Evolutionary conservation across 495 filamentous ascomycete genomes (phyloP).

Genomic region (Xanthoparmelia taractica): DNA sequence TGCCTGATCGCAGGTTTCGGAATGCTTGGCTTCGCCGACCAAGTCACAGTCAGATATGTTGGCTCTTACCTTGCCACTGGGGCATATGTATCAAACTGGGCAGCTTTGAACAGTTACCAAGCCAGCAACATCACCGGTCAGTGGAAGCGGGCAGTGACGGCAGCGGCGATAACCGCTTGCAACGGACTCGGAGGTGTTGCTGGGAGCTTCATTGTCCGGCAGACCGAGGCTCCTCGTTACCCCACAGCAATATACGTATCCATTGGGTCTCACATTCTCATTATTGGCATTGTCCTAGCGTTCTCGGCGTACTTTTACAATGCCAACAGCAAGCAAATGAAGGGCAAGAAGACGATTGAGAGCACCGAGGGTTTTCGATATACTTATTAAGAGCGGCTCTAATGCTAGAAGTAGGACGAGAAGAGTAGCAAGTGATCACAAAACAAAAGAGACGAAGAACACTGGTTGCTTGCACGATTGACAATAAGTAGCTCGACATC

Average conservation of each 20-base stretch:
- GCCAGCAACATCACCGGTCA: slow-evolving; percentile 64
- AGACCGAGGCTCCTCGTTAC: slow-evolving; percentile 60
- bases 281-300: slow-evolving; percentile 51
- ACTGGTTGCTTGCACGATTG: no score
- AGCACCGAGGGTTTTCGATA: slow-evolving; percentile 36
- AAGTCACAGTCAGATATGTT: slow-evolving; percentile 63
- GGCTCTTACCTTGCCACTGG: slow-evolving; percentile 70
- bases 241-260: slow-evolving; percentile 65
- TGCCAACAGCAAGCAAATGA: slow-evolving; percentile 47
- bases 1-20: slow-evolving; percentile 65
- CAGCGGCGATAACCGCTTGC: slow-evolving; percentile 59
- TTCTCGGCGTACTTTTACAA: slow-evolving; percentile 58
- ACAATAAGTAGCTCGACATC: no score
- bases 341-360: slow-evolving; percentile 46
- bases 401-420: not conserved
- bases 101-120: slow-evolving; percentile 65
- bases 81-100: slow-evolving; percentile 75
- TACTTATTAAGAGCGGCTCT: slow-evolving; percentile 21
- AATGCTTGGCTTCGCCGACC: slow-evolving; percentile 62
- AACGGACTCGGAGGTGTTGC: slow-evolving; percentile 72
- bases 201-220: slow-evolving; percentile 64
- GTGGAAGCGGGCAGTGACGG: slow-evolving; percentile 69
- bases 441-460: not conserved
- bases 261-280: slow-evolving; percentile 61
- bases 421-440: not conserved